Conservation (phyloP, 139 green algal genomes). For the Chlorella sp. region DNA sequence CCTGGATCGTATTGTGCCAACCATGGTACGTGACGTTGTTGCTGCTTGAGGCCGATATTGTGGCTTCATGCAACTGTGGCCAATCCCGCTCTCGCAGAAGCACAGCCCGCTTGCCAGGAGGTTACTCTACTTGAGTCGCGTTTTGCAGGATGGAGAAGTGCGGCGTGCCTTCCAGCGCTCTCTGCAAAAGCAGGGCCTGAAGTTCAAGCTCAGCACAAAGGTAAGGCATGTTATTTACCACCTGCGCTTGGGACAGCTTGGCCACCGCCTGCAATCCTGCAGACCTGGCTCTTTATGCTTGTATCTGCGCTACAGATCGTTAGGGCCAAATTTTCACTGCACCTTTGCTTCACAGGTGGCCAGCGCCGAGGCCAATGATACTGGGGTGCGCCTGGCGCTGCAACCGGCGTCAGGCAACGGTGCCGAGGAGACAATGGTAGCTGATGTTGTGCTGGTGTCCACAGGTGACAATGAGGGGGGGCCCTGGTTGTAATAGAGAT, state of each 20-base stretch:
- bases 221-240: constrained; percentile 39
- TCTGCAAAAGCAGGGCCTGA: constrained; percentile 97
- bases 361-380: constrained; percentile 61
- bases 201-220: constrained; percentile 96
- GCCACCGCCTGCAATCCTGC: no score
- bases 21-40: constrained; percentile 74
- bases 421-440: constrained; percentile 67
- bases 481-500: not conserved
- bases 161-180: constrained; percentile 88
- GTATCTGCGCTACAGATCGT: no score
- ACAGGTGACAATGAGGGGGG: constrained; percentile 63
- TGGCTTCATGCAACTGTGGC: not conserved
- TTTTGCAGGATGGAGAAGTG: constrained; percentile 83
- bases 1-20: constrained; percentile 87
- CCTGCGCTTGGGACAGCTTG: no score
- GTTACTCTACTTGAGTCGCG: no score
- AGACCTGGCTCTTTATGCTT: not conserved
- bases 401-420: constrained; percentile 74
- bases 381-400: constrained; percentile 72
- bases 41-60: not conserved
- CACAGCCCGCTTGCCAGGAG: not conserved
- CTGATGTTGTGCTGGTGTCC: constrained; percentile 94
- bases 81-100: no score
- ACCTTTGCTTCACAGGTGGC: constrained; percentile 54
- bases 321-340: no score